A percentile compares a stretch with the other conserved stretches of the same genome.
Evolutionary conservation across 805 yeast genomes (phyloP).

Genomic region (Starmerella asiatica): DNA sequence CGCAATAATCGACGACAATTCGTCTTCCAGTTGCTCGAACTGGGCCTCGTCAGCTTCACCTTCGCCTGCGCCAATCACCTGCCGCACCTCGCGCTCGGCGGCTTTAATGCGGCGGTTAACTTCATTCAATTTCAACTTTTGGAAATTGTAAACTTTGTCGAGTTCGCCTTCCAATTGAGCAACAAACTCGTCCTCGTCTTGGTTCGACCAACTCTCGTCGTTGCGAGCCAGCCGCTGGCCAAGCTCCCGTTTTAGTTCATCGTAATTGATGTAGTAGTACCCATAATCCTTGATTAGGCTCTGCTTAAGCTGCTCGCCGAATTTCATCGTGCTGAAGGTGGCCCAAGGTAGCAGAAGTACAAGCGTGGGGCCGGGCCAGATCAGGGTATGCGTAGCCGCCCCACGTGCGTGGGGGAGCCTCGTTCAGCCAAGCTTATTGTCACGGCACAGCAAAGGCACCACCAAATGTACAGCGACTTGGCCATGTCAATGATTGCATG

Average conservation of each 20-base stretch:
- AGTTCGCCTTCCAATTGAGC: constrained; percentile 63
- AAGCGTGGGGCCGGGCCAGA: no score
- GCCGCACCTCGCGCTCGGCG: constrained; percentile 57
- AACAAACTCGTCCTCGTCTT: constrained; percentile 70
- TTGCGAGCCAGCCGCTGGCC: constrained; percentile 48
- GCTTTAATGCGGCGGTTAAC: constrained; percentile 74
- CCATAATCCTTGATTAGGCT: constrained; percentile 82
- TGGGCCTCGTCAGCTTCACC: constrained; percentile 34
- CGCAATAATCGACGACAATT: constrained; percentile 75
- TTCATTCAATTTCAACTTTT: constrained; percentile 76
- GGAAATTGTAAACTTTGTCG: constrained; percentile 86
- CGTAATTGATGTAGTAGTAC: constrained; percentile 83
- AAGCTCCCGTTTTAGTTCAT: constrained; percentile 72
- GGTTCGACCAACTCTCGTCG: constrained; percentile 55
- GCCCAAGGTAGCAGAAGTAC: no score
- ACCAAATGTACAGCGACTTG: no score
- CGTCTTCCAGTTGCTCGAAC: constrained; percentile 62
- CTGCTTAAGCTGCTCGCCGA: constrained; percentile 83
- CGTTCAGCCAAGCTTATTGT: no score
- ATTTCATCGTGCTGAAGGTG: constrained; percentile 79
- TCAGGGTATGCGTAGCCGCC: no score
- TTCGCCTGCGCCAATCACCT: constrained; percentile 38
- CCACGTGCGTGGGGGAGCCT: no score
- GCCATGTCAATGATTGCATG: no score
- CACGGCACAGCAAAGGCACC: no score